Percentiles rank a stretch among this genome's conserved stretches.
These are phyloP conservation scores for Candida saitoana DNA, from an alignment of 805 yeast genomes.

Conservation along the genomic window DNA sequence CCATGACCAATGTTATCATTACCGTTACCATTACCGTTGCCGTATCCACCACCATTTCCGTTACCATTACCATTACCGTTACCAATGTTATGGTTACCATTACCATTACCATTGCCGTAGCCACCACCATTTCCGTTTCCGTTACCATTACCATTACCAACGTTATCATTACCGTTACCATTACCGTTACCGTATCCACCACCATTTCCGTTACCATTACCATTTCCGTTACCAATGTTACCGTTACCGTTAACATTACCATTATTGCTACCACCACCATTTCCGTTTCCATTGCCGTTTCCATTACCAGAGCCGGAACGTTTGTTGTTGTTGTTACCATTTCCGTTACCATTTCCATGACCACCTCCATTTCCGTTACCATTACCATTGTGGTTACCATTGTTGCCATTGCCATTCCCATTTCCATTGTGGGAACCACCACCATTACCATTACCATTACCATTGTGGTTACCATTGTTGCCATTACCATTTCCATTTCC, in stretches of 20 bases:
- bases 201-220: slow-evolving; percentile 8
- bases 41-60: slow-evolving; percentile 8
- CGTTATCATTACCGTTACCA: slow-evolving; percentile 6
- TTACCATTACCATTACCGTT: slow-evolving; percentile 9
- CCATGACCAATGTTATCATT: slow-evolving; percentile 9
- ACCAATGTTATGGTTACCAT: slow-evolving; percentile 11
- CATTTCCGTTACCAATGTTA: slow-evolving; percentile 15
- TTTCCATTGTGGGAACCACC: slow-evolving; percentile 10
- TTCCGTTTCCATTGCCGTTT: slow-evolving; percentile 11
- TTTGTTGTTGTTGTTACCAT: slow-evolving; percentile 13
- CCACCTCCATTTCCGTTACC: slow-evolving; percentile 9
- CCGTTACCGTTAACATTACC: slow-evolving; percentile 9
- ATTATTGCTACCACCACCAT: slow-evolving; percentile 16
- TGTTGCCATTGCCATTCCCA: slow-evolving; percentile 7
- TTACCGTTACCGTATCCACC: slow-evolving; percentile 8
- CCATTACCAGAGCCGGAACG: slow-evolving; percentile 12
- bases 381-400: slow-evolving; percentile 5
- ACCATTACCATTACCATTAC: slow-evolving; percentile 12
- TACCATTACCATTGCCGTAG: slow-evolving; percentile 12
- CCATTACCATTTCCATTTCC: slow-evolving; percentile 9
- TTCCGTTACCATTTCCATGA: slow-evolving; percentile 11
- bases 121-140: slow-evolving; percentile 9
- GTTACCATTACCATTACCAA: slow-evolving; percentile 7
- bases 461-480: slow-evolving; percentile 13
- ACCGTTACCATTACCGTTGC: slow-evolving; percentile 5